Evolutionary conservation across 2,329 filamentous ascomycete genomes (phyloP).

Genomic region (Monosporascus sp.): DNA sequence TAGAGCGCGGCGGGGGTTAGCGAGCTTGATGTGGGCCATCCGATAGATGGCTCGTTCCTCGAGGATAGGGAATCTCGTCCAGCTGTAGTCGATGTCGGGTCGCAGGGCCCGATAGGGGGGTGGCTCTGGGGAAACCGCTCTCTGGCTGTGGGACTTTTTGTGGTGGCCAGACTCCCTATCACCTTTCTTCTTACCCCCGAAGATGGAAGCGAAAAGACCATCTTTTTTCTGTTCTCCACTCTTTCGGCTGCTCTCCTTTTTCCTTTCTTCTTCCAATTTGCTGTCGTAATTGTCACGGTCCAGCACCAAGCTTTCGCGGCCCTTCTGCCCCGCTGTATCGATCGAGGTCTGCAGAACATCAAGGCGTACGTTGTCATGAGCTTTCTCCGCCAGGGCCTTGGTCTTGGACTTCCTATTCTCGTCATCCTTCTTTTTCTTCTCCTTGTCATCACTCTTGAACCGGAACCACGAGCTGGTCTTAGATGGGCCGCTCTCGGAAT

Average conservation of each 20-base stretch:
- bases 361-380: conserved; percentile 74
- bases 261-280: conserved; percentile 75
- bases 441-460: conserved; percentile 74
- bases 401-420: conserved; percentile 55
- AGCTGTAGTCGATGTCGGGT: conserved; percentile 91
- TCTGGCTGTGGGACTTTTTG: conserved; percentile 68
- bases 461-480: conserved; percentile 80
- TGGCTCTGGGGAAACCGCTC: conserved; percentile 78
- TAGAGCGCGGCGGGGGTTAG: conserved; percentile 88
- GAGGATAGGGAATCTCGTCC: conserved; percentile 90
- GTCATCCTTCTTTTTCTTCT: conserved; percentile 60
- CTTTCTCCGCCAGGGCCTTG: conserved; percentile 55
- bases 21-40: conserved; percentile 98
- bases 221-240: conserved; percentile 77
- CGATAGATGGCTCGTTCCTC: conserved; percentile 97
- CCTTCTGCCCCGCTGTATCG: conserved; percentile 59
- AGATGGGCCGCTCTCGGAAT: conserved; percentile 50
- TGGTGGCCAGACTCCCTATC: conserved; percentile 66
- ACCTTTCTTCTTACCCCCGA: conserved; percentile 85
- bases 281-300: conserved; percentile 70
- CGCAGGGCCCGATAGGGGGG: conserved; percentile 63
- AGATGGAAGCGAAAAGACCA: conserved; percentile 88
- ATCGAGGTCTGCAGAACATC: conserved; percentile 87
- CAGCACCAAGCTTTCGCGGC: conserved; percentile 77
- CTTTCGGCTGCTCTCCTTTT: conserved; percentile 73